Base-by-base conservation (phyloP, 2,329 filamentous ascomycete genomes). In the Cladosporium sp. region DNA sequence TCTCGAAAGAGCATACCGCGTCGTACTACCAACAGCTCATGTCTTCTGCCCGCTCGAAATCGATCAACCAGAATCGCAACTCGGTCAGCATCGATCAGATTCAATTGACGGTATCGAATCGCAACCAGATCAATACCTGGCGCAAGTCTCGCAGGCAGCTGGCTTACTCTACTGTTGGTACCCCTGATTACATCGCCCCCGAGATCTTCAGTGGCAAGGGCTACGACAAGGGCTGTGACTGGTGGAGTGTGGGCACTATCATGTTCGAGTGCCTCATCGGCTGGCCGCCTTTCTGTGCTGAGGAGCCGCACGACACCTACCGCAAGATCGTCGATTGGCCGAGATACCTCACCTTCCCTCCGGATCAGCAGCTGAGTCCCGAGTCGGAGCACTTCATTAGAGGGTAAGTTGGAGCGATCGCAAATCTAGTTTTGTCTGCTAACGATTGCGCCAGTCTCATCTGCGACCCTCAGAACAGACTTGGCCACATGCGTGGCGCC, bases 201-300 rank as follows among this genome's bases (percentile, higher is more conserved):
- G 93, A 98, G 70, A 97, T 98, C 63, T 97, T 98, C 72, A 95
- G 89, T 43, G 91, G 92, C 14, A 88, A 95, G 65, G 93, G 93
- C 45, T 98, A 98, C 75, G 89, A 89, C 54, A 95, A 92, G 66
- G 86, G 95, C 68, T 98, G 93, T 70, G 93, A 98, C 77, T 98
- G 93, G 93, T 98, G 93, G 93, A 95, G 89, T 18, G 81, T 98
- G 46, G 93, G 93, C 49, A 96, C 93, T 42, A 98, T 98, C 74
- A 97, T 98, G 93, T 98, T 97, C 65, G 93, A 98, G 73, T 98
- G 93, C 71, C 79, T 98, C 61, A 90, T 98, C 56, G 93, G 93
- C 64, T 98, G 93, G 93, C 93, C 93, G 52, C 93, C 93, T 31
- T 98, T 98, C 81, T 98, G 93, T 70, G 92, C 93, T 16, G 93